phyloP scores from a whole-genome alignment of 805 yeast genomes.

The Candida succiphila region DNA sequence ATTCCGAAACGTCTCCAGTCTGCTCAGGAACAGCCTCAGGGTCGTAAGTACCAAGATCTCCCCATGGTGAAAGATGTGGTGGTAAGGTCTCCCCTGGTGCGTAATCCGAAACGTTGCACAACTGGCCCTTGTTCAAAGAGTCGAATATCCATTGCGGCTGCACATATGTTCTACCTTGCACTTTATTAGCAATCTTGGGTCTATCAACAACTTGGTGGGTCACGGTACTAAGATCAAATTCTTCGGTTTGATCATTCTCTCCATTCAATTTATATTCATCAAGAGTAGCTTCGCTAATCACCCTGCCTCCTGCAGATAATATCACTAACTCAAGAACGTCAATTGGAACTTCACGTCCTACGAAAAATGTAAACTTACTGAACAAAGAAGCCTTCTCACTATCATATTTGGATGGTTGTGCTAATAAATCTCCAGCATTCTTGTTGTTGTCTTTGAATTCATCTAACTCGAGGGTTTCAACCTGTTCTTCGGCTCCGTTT shows the following conservation, averaged over 20 bases:
- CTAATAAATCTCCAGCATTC: slow-evolving; percentile 56
- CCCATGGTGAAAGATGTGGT: slow-evolving; percentile 98
- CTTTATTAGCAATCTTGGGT: slow-evolving; percentile 67
- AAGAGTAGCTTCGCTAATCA: slow-evolving; percentile 78
- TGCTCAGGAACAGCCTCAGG: slow-evolving; percentile 49
- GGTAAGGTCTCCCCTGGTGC: slow-evolving; percentile 94
- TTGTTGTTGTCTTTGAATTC: slow-evolving; percentile 57
- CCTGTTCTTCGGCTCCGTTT: slow-evolving; percentile 27
- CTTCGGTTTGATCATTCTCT: slow-evolving; percentile 30
- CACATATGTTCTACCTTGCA: slow-evolving; percentile 85
- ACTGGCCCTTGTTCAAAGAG: slow-evolving; percentile 65
- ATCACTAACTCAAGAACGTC: slow-evolving; percentile 85
- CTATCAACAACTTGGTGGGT: slow-evolving; percentile 95
- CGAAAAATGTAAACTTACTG: slow-evolving; percentile 65
- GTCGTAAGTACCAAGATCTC: slow-evolving; percentile 85
- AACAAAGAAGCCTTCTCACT: slow-evolving; percentile 60
- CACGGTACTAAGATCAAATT: slow-evolving; percentile 53
- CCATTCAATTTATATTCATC: slow-evolving; percentile 56
- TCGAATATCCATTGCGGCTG: slow-evolving; percentile 99
- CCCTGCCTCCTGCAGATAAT: slow-evolving; percentile 76
- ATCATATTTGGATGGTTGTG: slow-evolving; percentile 57
- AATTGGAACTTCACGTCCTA: slow-evolving; percentile 93
- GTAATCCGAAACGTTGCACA: slow-evolving; percentile 71
- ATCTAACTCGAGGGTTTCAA: slow-evolving; percentile 48
- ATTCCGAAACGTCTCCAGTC: slow-evolving; percentile 31